These are phyloP conservation scores for Phoenix roebelenii DNA, from an alignment of 176 grass and related monocot species.

Conservation along the genomic window DNA sequence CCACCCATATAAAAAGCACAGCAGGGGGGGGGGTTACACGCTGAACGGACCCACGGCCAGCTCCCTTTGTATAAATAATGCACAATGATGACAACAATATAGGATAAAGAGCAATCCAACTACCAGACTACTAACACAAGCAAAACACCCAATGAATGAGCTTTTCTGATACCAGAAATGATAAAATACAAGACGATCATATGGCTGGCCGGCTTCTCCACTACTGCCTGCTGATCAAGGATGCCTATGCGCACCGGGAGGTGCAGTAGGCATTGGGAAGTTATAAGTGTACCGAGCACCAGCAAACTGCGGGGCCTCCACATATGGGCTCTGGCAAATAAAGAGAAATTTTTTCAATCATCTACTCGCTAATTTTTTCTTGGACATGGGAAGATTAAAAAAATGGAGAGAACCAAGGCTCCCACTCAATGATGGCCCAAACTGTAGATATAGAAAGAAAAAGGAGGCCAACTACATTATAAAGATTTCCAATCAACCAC, in stretches of 20 bases:
- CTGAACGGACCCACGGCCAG: background rate
- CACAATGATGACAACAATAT: background rate
- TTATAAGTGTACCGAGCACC: constrained; percentile 39
- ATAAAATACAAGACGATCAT: too few relatives aligned
- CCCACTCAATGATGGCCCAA: too few relatives aligned
- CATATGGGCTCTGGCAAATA: constrained; percentile 76
- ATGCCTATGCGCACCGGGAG: constrained; percentile 71
- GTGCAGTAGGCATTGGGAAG: constrained; percentile 86
- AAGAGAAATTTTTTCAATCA: constrained; percentile 5
- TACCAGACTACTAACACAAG: too few relatives aligned
- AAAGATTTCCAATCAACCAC: too few relatives aligned
- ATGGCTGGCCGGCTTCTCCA: background rate
- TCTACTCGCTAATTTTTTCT: background rate
- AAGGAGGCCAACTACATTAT: too few relatives aligned
- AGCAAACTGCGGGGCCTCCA: constrained; percentile 66
- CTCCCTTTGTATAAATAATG: background rate
- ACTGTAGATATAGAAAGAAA: too few relatives aligned
- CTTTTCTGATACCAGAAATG: too few relatives aligned
- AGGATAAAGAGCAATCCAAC: too few relatives aligned
- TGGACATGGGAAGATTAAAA: too few relatives aligned
- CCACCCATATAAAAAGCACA: constrained; percentile 8
- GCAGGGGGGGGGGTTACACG: background rate
- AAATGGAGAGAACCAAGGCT: too few relatives aligned
- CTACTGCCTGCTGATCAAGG: constrained; percentile 10
- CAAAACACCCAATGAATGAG: too few relatives aligned